Base-by-base conservation (phyloP, 2,329 filamentous ascomycete species). In the Dothistroma pini region DNA sequence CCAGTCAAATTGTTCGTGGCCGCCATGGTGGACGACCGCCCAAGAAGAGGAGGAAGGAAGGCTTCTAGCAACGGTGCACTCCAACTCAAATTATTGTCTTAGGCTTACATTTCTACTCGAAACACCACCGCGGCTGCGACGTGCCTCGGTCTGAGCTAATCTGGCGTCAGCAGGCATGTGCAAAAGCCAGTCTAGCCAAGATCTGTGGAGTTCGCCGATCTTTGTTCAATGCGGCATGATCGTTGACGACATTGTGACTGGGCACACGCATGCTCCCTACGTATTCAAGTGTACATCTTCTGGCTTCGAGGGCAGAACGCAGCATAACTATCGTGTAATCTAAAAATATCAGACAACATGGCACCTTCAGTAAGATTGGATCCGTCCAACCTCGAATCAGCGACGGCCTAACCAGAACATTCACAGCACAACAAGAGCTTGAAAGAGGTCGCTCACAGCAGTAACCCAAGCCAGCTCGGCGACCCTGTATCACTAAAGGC, bases 31-130 rank as follows among this genome's bases (percentile, higher is more conserved):
- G 72, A 62, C 51, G 75, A 65, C 75, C 74, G 51, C 70, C 70
- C 54, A 80, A 76, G 70, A 79, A 78, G 72, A 79, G 77, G 67
- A 74, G 75, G 63, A 76, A 74, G 59, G 68, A 70, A 49, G 74
- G 74, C 11, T 75, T 75, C 56, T 75, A 44, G n/a, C 16, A 19
- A n/a, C 41, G 8, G 8, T 19, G 2, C 8, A 1, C n/a, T 44
- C 9, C 41, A 7, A 9, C 11, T 2, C 11, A 10, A 38, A 14
- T 32, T 11, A 47, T 10, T 35, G 31, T 7, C 34, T 38, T 7
- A 38, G 34, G 34, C 34, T 10, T 3, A 11, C 9, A 38, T 10
- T 38, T 16, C 14, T 38, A 7, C 34, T 38, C 10, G 34, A 44
- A 19, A 19, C 16, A 16, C 5, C 5, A 19, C 41, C 41, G 41